phyloP scores from a whole-genome alignment of 129 eudicot genomes.

The Apium graveolens region DNA sequence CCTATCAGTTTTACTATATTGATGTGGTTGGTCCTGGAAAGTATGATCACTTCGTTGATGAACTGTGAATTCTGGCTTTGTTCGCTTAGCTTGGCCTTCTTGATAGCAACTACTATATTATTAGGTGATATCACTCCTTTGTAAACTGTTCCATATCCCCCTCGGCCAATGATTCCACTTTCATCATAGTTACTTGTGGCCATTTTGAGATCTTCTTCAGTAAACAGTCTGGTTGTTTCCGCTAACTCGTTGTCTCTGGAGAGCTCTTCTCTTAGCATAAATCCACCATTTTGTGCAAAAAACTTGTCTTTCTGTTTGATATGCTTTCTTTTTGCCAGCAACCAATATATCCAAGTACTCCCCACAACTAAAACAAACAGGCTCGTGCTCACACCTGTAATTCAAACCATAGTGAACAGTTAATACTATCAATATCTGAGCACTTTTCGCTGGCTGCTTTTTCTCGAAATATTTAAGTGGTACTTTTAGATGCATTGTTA shows the following conservation, averaged over 20 bases:
- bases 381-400: not conserved
- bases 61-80: not conserved
- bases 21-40: not conserved
- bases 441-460: too few relatives aligned
- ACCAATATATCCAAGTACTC: not conserved
- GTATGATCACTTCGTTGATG: not conserved
- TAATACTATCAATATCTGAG: too few relatives aligned
- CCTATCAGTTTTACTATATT: constrained; percentile 2
- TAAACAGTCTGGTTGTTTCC: not conserved
- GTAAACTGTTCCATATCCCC: not conserved
- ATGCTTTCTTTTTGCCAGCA: not conserved
- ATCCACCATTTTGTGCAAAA: not conserved
- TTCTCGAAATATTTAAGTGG: too few relatives aligned
- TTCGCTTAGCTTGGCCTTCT: not conserved
- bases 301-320: not conserved
- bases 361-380: not conserved
- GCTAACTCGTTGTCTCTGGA: not conserved
- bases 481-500: too few relatives aligned
- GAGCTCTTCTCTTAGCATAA: not conserved
- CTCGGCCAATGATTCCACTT: not conserved
- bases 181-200: not conserved
- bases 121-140: not conserved
- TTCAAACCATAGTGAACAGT: too few relatives aligned
- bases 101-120: not conserved
- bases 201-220: not conserved